phyloP scores from a whole-genome alignment of 805 yeast genomes.

The Ascoidea tarda region DNA sequence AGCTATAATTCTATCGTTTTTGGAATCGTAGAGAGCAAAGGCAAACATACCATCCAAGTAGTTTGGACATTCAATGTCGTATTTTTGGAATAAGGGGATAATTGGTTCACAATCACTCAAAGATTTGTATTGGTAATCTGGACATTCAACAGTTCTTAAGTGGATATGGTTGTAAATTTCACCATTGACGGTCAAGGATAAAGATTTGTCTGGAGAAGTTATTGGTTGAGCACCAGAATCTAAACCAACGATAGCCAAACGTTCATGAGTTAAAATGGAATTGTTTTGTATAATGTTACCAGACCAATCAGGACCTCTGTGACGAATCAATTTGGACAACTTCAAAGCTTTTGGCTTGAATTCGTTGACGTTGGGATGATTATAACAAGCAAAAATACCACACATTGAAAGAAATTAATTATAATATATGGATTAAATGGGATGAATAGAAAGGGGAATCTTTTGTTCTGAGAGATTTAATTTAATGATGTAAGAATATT shows the following conservation, averaged over 20 bases:
- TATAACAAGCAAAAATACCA: conserved; percentile 93
- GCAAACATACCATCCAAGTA: conserved; percentile 97
- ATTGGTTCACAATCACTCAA: conserved; percentile 95
- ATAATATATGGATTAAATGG: too few species aligned
- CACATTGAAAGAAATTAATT: conserved; percentile 42
- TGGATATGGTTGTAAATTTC: conserved; percentile 96
- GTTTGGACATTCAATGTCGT: conserved; percentile 84
- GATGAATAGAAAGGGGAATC: too few species aligned
- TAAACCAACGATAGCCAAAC: conserved; percentile 93
- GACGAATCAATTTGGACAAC: conserved; percentile 86
- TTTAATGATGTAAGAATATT: too few species aligned
- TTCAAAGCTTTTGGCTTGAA: conserved; percentile 85
- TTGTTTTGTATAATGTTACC: conserved; percentile 73
- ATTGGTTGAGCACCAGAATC: conserved; percentile 99
- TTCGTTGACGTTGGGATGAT: conserved; percentile 61
- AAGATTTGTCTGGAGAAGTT: conserved; percentile 60
- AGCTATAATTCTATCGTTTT: conserved; percentile 79
- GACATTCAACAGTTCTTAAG: conserved; percentile 53
- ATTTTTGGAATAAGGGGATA: conserved; percentile 80
- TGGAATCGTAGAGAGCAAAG: conserved; percentile 77
- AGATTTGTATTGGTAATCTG: conserved; percentile 68
- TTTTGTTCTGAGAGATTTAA: too few species aligned
- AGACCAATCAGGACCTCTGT: conserved; percentile 99
- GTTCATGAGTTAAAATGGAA: conserved; percentile 85
- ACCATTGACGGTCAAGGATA: conserved; percentile 82